Percentiles rank a stretch among this genome's conserved stretches.
Evolutionary conservation across 768 basidiomycete species (phyloP).

Genomic region (Hypsizygus marmoreus): DNA sequence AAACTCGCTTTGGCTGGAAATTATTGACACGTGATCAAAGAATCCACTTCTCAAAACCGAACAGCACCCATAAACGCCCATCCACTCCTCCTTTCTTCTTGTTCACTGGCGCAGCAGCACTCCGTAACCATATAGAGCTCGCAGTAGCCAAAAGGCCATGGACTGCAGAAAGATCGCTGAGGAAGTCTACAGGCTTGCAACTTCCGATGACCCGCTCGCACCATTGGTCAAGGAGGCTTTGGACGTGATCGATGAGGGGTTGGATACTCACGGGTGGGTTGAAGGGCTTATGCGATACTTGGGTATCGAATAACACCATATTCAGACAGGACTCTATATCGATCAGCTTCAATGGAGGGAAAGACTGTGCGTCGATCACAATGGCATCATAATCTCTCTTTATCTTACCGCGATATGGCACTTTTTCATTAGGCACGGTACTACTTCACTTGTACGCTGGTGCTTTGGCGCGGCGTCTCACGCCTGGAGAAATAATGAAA

Average conservation of each 20-base stretch:
- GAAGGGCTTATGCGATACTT: conserved; percentile 12
- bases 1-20: not conserved
- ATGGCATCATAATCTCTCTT: not conserved
- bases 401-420: conserved; percentile 1
- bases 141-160: conserved; percentile 34
- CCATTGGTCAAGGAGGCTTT: conserved; percentile 75
- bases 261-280: conserved; percentile 83
- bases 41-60: conserved; percentile 7
- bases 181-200: conserved; percentile 64
- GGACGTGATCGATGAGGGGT: conserved; percentile 73
- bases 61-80: not conserved
- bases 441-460: conserved; percentile 87
- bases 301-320: conserved; percentile 19
- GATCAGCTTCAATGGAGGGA: conserved; percentile 97
- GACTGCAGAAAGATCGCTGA: conserved; percentile 54
- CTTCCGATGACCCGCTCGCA: conserved; percentile 55
- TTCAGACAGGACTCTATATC: conserved; percentile 69
- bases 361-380: conserved; percentile 76
- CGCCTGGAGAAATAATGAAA: conserved; percentile 34
- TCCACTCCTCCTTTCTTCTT: too few relatives aligned
- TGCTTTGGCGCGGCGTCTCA: conserved; percentile 53
- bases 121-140: not conserved
- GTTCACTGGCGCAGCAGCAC: not conserved
- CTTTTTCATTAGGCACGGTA: conserved; percentile 75
- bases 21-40: conserved; percentile 12